A percentile compares a stretch with the other conserved stretches of the same genome.
phyloP scores from a whole-genome alignment of 1,284 basidiomycete species.

The Ganoderma lucidum region DNA sequence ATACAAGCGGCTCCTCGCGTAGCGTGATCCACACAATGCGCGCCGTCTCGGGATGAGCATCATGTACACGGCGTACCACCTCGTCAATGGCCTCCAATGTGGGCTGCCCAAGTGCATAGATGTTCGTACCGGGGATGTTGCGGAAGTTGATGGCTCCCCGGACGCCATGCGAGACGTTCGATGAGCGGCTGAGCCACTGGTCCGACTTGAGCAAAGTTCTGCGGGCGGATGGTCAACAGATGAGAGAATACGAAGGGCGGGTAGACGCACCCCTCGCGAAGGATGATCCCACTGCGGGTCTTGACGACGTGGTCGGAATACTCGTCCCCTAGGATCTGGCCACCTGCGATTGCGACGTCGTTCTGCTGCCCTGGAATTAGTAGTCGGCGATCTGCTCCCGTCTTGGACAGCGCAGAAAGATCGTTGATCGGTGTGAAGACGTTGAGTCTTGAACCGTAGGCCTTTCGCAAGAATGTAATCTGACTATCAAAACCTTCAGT shows the following conservation, averaged over 20 bases:
- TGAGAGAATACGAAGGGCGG: conserved; percentile 11
- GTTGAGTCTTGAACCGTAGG: conserved; percentile 79
- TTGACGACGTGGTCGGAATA: conserved; percentile 94
- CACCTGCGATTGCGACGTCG: conserved; percentile 82
- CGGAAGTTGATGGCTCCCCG: conserved; percentile 97
- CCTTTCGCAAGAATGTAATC: conserved; percentile 85
- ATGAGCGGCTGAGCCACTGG: conserved; percentile 84
- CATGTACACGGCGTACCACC: conserved; percentile 78
- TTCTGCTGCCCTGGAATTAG: conserved; percentile 73
- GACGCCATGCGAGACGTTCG: conserved; percentile 70
- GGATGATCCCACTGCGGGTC: conserved; percentile 93
- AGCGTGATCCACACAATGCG: conserved; percentile 93
- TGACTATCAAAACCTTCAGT: conserved; percentile 58
- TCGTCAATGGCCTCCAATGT: conserved; percentile 90
- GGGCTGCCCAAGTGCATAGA: conserved; percentile 94
- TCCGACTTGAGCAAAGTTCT: conserved; percentile 92
- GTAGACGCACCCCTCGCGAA: conserved; percentile 80
- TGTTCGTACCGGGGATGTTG: conserved; percentile 82
- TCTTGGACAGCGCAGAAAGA: conserved; percentile 79
- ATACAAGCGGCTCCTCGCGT: conserved; percentile 94
- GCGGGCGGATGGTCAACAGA: neutral
- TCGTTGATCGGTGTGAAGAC: conserved; percentile 92
- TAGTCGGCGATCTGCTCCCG: conserved; percentile 60
- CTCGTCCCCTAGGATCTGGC: conserved; percentile 90
- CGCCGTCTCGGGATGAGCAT: conserved; percentile 65